phyloP scores from a whole-genome alignment of 2,329 filamentous ascomycete species.

The Colletotrichum sansevieriae region DNA sequence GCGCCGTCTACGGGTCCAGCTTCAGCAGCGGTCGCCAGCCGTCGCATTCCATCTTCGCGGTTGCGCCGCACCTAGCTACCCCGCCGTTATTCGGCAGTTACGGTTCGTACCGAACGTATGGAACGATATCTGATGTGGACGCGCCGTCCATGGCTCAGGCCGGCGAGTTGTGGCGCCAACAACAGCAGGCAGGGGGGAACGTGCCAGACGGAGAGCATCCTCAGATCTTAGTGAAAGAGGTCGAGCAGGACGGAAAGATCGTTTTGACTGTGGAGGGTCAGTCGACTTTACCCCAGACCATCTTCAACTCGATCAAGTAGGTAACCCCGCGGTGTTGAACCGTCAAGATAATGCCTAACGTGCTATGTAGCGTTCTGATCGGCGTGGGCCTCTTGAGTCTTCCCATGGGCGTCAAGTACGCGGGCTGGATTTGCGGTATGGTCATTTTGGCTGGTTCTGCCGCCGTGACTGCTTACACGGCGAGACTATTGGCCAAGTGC shows the following conservation, averaged over 20 bases:
- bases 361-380: conserved; percentile 74
- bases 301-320: conserved; percentile 93
- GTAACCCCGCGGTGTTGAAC: conserved; percentile 33
- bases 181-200: conserved; percentile 63
- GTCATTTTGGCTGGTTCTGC: conserved; percentile 80
- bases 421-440: conserved; percentile 89
- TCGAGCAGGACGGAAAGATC: conserved; percentile 88
- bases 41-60: conserved; percentile 66
- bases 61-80: conserved; percentile 73
- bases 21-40: conserved; percentile 49
- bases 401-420: conserved; percentile 87
- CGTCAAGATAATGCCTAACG: conserved; percentile 7
- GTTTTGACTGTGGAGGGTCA: conserved; percentile 89
- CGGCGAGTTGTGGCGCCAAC: conserved; percentile 64
- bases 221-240: conserved; percentile 87
- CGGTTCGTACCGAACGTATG: conserved; percentile 67
- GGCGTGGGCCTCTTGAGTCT: conserved; percentile 91
- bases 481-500: conserved; percentile 86
- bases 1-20: conserved; percentile 49
- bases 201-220: conserved; percentile 71
- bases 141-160: conserved; percentile 64
- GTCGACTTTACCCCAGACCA: conserved; percentile 94
- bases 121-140: conserved; percentile 61
- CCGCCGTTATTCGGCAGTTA: conserved; percentile 81
- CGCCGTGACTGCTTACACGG: conserved; percentile 85